Evolutionary conservation across 192 early-diverging fungal species (phyloP), one percentile per base, ranked within the genome.

Genomic region (Cladochytrium replicatum): DNA sequence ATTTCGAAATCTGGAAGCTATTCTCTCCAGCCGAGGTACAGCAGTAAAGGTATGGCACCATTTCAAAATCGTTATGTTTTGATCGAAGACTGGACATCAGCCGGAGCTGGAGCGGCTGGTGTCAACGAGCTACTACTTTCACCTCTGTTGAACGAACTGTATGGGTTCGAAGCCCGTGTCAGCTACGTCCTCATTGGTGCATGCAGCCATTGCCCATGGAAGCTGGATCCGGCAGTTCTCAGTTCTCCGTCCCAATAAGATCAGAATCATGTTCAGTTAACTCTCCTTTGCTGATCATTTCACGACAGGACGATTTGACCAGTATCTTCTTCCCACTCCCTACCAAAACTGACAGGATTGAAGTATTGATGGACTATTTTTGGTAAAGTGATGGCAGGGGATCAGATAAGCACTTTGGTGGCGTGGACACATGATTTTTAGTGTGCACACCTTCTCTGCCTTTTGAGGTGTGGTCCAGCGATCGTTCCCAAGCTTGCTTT

Each of bases 121-220:
- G 84, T 95, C 0, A 83, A 84, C 57, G 85, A 94, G 58, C 80
- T 92, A 13, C 80, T 97, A 0, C 69, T 99, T 6, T 93, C 90
- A 15, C 89, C 70, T 6, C 60, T 86, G 31, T 52, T 84, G 58
- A 99, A 99, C 52, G 96, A 99, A 65, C 90, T 99, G 85, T 93
- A 99, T 61, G 96, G 96, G 28, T 82, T 99, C 5, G 74, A 87
- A 32, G 84, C 77, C 21, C 72, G 80, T 11, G n/a, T n/a, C n/a
- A 68, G 73, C 4, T 84, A 83, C 0, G 90, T 99, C 1, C 61
- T 96, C 34, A 80, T 92, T 1, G 70, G 97, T 23, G 84, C 79
- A 38, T 57, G 71, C 11, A 96, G 93, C 1, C 94, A 85, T 58
- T 66, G 80, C 43, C 82, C 89, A 0, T 61, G 79, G 30, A 68